Evolutionary conservation across 306 rosid genomes (phyloP).

Genomic region (Prunus mume): DNA sequence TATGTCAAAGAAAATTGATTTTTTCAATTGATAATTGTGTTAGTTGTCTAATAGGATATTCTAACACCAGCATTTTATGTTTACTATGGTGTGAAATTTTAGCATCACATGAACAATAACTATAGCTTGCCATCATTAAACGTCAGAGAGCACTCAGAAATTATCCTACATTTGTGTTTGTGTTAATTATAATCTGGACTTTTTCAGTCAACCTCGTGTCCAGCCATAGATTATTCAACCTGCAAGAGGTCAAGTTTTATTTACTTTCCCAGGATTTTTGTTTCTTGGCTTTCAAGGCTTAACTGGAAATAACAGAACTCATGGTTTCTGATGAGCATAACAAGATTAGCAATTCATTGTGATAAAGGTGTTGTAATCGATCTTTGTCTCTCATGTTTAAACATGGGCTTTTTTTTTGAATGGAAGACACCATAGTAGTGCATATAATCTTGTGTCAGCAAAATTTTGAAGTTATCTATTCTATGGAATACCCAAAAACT

Average conservation of each 20-base stretch:
- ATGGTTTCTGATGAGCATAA: not conserved
- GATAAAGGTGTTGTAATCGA: not conserved
- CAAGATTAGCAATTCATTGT: not conserved
- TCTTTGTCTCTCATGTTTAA: not conserved
- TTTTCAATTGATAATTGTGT: not conserved
- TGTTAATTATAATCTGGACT: not conserved
- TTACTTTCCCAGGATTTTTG: not conserved
- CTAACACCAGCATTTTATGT: not conserved
- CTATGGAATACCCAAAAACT: not conserved
- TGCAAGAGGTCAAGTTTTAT: not conserved
- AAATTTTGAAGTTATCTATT: not conserved
- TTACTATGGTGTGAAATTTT: not conserved
- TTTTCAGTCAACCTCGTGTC: not conserved
- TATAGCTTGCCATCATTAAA: not conserved
- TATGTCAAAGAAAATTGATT: not conserved
- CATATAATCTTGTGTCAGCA: not conserved
- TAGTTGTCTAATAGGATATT: not conserved
- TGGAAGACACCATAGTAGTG: not conserved
- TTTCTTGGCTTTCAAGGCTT: not conserved
- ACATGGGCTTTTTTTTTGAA: not conserved
- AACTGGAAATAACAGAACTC: not conserved
- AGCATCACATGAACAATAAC: no score
- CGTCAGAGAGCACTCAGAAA: not conserved
- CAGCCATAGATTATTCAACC: not conserved
- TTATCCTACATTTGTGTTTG: not conserved